These are phyloP conservation scores for Rosa chinensis DNA, from an alignment of 306 rosid genomes.

Conservation along the genomic window DNA sequence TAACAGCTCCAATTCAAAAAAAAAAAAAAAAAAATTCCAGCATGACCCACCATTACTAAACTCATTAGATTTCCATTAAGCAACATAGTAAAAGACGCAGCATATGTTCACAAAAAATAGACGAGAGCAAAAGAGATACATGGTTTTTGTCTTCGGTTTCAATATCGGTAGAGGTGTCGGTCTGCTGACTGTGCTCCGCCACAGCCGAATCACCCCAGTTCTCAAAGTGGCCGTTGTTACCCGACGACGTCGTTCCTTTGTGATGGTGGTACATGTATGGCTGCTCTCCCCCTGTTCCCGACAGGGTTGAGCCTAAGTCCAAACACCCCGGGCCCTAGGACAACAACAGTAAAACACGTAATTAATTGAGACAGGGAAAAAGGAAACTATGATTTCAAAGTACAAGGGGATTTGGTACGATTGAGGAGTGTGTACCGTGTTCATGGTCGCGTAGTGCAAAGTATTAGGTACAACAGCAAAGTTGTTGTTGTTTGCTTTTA, in stretches of 20 bases:
- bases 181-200: constrained; percentile 66
- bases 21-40: neutral
- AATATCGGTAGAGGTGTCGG: constrained; percentile 75
- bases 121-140: constrained; percentile 27
- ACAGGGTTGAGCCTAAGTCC: constrained; percentile 45
- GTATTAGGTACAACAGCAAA: constrained; percentile 43
- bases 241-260: constrained; percentile 46
- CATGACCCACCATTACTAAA: constrained; percentile 5
- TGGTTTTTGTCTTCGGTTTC: constrained; percentile 60
- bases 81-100: neutral
- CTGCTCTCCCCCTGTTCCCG: constrained; percentile 33
- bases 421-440: constrained; percentile 44
- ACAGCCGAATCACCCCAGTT: constrained; percentile 76
- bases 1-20: neutral
- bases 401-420: neutral
- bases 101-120: constrained; percentile 1
- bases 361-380: neutral
- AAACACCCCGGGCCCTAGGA: constrained; percentile 42
- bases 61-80: constrained; percentile 2
- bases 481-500: constrained; percentile 43
- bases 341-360: constrained; percentile 6
- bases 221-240: constrained; percentile 61
- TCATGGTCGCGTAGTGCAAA: constrained; percentile 56
- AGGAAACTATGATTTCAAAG: neutral
- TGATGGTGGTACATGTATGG: constrained; percentile 40